Base-by-base conservation (phyloP, 257 asterid species). In the Solanum chmielewskii region DNA sequence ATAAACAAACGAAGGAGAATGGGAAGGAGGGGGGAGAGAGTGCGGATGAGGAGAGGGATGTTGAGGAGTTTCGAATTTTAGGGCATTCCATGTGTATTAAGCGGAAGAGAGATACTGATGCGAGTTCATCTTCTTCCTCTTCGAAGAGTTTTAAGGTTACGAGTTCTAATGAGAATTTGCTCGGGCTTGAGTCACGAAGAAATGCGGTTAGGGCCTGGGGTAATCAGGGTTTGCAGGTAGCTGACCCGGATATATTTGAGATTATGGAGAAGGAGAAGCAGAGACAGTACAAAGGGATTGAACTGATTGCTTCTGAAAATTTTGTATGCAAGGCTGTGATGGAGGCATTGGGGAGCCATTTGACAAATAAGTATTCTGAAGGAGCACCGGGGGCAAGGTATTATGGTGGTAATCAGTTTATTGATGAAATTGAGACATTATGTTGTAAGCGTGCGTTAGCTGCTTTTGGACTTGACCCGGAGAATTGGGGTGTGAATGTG, bases 401-500 rank as follows among this genome's bases (percentile, higher is more conserved):
- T 83, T 93, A 94, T 29, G 98, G 98, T 85, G 98, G 98, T 35
- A 97, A 97, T 90, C 91, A 94, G 92, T 90, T 88, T 86, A 96
- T 96, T 62, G 98, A 96, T 88, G 98, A 94, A 94, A 94, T 96
- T 88, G 99, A 96, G 90, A 93, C 89, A 0, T 90, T 96, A 39
- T 93, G 97, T 71, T 90, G 97, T 27, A 89, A 91, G 68, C 94
- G 99, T 13, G 99, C 98, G 9, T 89, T 94, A 92, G 87, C 93
- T 87, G 99, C 99, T 75, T 97, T 96, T 71, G 94, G 92, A 62
- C 94, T 96, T 71, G 96, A 94, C 87, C 86, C 94, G 0, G 97
- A 90, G 64, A 91, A 83, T 82, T 96, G 99, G 99, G 99, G 98
- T 52, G 99, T 96, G 60, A 96, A 96, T 91, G 99, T 96, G 71